phyloP scores from a whole-genome alignment of 495 filamentous ascomycete species.

The Neurospora sp. region DNA sequence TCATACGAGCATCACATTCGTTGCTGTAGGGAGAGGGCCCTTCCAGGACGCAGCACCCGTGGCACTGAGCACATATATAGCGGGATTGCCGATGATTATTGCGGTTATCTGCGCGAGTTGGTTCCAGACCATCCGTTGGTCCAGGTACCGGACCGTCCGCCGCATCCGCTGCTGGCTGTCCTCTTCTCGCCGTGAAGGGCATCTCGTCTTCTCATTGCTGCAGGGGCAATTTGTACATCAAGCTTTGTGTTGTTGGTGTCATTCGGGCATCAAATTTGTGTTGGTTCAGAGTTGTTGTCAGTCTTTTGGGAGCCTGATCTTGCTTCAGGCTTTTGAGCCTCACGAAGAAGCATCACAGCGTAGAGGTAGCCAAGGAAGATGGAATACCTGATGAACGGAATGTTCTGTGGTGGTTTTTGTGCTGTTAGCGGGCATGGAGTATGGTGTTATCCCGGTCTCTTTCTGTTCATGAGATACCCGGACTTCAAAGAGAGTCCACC shows the following conservation, averaged over 20 bases:
- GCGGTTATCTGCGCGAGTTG: not conserved
- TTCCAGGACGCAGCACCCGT: not conserved
- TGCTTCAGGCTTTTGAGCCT: not conserved
- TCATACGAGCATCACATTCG: not conserved
- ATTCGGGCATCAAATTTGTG: not conserved
- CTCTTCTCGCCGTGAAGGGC: not conserved
- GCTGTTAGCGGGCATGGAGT: not conserved
- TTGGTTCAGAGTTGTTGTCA: not conserved
- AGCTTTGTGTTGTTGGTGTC: not conserved
- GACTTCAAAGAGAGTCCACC: not conserved
- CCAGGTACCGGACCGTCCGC: too few species aligned
- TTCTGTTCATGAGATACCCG: not conserved
- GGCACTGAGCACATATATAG: not conserved
- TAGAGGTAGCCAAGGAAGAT: not conserved
- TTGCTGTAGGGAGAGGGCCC: not conserved
- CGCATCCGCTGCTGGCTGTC: not conserved
- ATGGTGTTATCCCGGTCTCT: not conserved
- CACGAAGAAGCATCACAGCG: not conserved
- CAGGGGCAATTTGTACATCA: not conserved
- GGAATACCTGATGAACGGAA: not conserved
- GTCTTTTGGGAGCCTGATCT: not conserved
- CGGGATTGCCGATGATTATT: not conserved
- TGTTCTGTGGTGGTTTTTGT: not conserved
- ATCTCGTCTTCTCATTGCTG: not conserved
- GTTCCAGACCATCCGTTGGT: not conserved